These are phyloP conservation scores for Saccharomycopsis javanensis DNA, from an alignment of 805 yeast species.

Conservation along the genomic window DNA sequence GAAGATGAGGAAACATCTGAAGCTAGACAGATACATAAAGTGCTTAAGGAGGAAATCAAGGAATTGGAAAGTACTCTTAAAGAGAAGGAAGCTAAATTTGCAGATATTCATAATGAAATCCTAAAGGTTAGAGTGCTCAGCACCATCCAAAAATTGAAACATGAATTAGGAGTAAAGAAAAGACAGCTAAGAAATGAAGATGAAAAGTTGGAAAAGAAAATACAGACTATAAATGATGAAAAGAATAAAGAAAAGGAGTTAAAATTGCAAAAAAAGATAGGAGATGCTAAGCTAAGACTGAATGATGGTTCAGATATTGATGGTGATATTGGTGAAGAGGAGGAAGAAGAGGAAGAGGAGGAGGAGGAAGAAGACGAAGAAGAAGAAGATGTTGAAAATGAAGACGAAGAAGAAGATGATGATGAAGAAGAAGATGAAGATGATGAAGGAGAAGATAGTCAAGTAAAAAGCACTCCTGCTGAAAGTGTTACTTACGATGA, in stretches of 20 bases:
- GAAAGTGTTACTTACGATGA: slow-evolving; percentile 21
- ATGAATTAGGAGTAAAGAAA: slow-evolving; percentile 73
- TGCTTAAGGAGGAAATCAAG: slow-evolving; percentile 72
- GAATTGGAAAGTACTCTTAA: slow-evolving; percentile 74
- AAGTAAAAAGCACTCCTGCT: not conserved
- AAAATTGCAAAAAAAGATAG: slow-evolving; percentile 23
- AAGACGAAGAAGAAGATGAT: slow-evolving; percentile 27
- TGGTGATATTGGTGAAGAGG: slow-evolving; percentile 27
- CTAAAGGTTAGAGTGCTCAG: slow-evolving; percentile 79
- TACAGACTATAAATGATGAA: slow-evolving; percentile 27
- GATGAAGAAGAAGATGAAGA: slow-evolving; percentile 17
- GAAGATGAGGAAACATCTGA: slow-evolving; percentile 47
- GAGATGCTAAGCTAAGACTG: slow-evolving; percentile 7
- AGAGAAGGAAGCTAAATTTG: slow-evolving; percentile 63
- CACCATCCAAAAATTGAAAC: slow-evolving; percentile 65
- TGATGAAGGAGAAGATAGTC: slow-evolving; percentile 21
- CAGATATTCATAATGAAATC: slow-evolving; percentile 70
- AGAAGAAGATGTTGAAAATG: slow-evolving; percentile 27
- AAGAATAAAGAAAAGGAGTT: slow-evolving; percentile 25
- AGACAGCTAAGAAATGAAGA: slow-evolving; percentile 44
- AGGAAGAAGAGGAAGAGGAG: slow-evolving; percentile 26
- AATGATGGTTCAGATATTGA: slow-evolving; percentile 7
- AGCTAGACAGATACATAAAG: slow-evolving; percentile 55
- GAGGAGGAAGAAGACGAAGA: slow-evolving; percentile 26
- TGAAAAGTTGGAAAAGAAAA: slow-evolving; percentile 21